Conservation (phyloP, 768 basidiomycete species). For the Lepiota brunneoincarnata region DNA sequence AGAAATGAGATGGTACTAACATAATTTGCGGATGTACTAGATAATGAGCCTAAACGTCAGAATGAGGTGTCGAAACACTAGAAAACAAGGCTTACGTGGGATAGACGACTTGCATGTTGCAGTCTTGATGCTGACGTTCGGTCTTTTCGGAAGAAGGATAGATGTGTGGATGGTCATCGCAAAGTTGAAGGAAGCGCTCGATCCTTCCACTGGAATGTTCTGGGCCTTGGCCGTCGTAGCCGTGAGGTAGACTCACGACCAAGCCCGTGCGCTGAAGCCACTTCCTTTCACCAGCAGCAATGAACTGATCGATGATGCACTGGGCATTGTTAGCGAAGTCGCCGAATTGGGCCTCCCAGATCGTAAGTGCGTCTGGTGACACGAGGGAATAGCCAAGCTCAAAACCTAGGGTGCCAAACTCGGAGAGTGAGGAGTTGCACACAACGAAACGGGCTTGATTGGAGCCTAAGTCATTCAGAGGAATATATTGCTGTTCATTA, state of each 20-base stretch:
- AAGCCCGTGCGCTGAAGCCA: constrained; percentile 94
- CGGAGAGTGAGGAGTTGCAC: constrained; percentile 96
- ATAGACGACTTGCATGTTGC: constrained; percentile 99
- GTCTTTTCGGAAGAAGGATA: constrained; percentile 89
- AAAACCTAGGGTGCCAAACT: constrained; percentile 93
- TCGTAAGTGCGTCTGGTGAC: constrained; percentile 85
- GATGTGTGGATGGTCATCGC: constrained; percentile 92
- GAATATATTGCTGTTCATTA: constrained; percentile 87
- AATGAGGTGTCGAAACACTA: background rate
- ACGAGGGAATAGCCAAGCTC: constrained; percentile 99
- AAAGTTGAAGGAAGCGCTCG: constrained; percentile 96
- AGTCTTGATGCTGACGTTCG: constrained; percentile 96
- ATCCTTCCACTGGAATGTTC: constrained; percentile 96
- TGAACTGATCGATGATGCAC: constrained; percentile 98
- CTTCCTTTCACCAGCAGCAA: constrained; percentile 95
- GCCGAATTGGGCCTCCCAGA: constrained; percentile 99
- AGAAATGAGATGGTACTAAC: constrained; percentile 33
- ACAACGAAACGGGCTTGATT: constrained; percentile 92
- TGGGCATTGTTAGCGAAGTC: constrained; percentile 98
- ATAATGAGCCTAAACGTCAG: constrained; percentile 13
- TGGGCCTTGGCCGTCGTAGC: constrained; percentile 97
- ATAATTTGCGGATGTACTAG: constrained; percentile 92
- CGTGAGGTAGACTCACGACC: constrained; percentile 88
- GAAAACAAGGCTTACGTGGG: constrained; percentile 64
- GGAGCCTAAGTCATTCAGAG: constrained; percentile 83